Evolutionary conservation across 1,284 basidiomycete species (phyloP).

Genomic region (Farysia itapuensis): DNA sequence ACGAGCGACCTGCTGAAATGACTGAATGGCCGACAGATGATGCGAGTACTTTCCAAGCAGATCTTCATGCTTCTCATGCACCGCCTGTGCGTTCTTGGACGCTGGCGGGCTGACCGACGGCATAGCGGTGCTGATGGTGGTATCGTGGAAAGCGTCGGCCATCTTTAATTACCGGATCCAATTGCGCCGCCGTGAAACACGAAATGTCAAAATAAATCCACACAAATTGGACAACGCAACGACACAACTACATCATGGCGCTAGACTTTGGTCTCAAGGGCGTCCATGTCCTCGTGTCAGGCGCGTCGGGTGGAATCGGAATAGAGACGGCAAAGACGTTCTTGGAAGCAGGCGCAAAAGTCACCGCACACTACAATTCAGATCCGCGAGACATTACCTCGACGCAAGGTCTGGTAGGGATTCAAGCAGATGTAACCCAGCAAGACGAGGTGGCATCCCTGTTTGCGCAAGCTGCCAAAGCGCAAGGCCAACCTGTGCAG

Average conservation of each 20-base stretch:
- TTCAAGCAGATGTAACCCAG: conserved; percentile 68
- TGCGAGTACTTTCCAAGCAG: conserved; percentile 17
- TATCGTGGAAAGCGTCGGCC: too few relatives aligned
- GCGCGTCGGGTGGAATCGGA: conserved; percentile 34
- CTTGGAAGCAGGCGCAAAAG: conserved; percentile 65
- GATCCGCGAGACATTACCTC: conserved; percentile 63
- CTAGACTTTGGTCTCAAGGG: conserved; percentile 29
- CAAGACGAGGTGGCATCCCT: conserved; percentile 66
- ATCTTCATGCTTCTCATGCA: conserved; percentile 38
- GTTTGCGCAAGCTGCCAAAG: conserved; percentile 37
- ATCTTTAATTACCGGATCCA: too few relatives aligned
- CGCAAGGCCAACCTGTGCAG: conserved; percentile 60
- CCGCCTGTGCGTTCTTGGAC: conserved; percentile 30
- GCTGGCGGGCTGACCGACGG: conserved; percentile 13
- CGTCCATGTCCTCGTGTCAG: conserved; percentile 28
- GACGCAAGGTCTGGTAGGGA: conserved; percentile 59
- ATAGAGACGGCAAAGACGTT: conserved; percentile 31
- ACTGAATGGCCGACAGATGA: conserved; percentile 6
- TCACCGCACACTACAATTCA: conserved; percentile 74
- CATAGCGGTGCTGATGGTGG: too few relatives aligned
- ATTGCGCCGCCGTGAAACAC: too few relatives aligned
- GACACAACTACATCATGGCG: too few relatives aligned
- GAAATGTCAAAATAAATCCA: too few relatives aligned
- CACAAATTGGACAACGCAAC: too few relatives aligned
- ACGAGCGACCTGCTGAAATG: conserved; percentile 16